Base-by-base conservation (phyloP, 305 asterid genomes). In the Fraxinus velutina region DNA sequence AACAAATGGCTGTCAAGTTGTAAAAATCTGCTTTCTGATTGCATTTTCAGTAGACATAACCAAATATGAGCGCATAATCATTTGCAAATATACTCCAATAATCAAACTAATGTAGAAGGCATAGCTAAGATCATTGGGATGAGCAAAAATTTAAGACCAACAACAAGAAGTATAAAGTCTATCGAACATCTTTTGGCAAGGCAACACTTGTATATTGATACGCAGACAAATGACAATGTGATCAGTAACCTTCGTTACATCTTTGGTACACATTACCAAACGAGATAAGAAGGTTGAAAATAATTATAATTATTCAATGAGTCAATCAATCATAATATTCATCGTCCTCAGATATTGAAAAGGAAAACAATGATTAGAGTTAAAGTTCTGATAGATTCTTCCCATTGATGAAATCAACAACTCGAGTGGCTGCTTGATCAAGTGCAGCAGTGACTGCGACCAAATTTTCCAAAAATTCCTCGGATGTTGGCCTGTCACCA, bases 401-500 rank as follows among this genome's bases (percentile, higher is more conserved):
- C 42, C 96, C 98, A 13, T 80, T 91, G 82, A 94, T 91, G 84
- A 87, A 93, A 85, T 96, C 93, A 60, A 94, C 90, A 6, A 93
- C 93, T 79, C 60, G 86, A 10, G 96, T 88, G 47, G 86, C 97
- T 33, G 97, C 87, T 83, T 30, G 85, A 80, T 91, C 97, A 32
- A 96, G 97, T n/a, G 99, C 97, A 47, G 92, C 91, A 27, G 98
- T 52, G 19, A 94, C 98, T 6, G 99, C 93, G 0, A 89, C 89
- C 89, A 96, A 83, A 80, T 94, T 96, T 79, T 91, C 91, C 86
- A 91, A 85, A 85, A 94, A 96, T 79, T 96, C 99, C 83, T 93
- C 99, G 1, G 98, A 84, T 2, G 99, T 93, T 66, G 98, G 99
- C 80, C 90, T 94, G 75, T 93, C 94, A 6, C 97, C 98, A 79